Percentiles rank a stretch among this genome's conserved stretches.
phyloP scores from a whole-genome alignment of 148 eudicot genomes.

The Camellia japonica region DNA sequence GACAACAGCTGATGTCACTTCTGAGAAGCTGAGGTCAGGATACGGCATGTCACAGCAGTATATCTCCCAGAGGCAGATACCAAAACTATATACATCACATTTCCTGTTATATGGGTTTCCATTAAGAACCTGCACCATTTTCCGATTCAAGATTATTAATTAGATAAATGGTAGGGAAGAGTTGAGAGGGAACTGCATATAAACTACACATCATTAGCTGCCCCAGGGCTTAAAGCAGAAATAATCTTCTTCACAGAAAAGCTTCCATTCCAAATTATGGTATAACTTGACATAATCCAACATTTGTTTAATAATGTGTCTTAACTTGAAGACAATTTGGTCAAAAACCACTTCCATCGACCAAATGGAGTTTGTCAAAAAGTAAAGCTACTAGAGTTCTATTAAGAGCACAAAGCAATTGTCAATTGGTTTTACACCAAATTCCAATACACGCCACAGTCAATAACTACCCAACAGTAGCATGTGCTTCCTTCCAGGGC shows the following conservation, averaged over 20 bases:
- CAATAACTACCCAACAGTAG: too few species aligned
- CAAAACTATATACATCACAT: slow-evolving; percentile 87
- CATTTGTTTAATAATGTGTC: too few species aligned
- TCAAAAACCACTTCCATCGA: too few species aligned
- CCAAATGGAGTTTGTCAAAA: too few species aligned
- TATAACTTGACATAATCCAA: too few species aligned
- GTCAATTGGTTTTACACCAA: too few species aligned
- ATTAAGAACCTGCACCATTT: slow-evolving; percentile 60
- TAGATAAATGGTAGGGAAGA: not conserved
- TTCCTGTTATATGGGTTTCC: slow-evolving; percentile 79
- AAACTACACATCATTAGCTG: not conserved
- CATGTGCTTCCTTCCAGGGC: too few species aligned
- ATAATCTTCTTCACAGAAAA: not conserved
- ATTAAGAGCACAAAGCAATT: too few species aligned
- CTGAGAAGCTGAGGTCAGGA: slow-evolving; percentile 88
- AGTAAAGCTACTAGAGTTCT: too few species aligned
- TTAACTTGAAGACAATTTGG: too few species aligned
- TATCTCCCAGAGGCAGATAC: slow-evolving; percentile 87
- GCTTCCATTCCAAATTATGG: too few species aligned
- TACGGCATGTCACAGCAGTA: slow-evolving; percentile 98
- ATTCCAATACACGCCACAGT: too few species aligned
- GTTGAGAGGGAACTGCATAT: not conserved
- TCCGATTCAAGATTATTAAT: not conserved
- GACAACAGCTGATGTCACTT: slow-evolving; percentile 91
- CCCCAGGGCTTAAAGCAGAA: not conserved